Evolutionary conservation across 176 grass and related monocot species (phyloP).

Genomic region (Eleusine coracana): DNA sequence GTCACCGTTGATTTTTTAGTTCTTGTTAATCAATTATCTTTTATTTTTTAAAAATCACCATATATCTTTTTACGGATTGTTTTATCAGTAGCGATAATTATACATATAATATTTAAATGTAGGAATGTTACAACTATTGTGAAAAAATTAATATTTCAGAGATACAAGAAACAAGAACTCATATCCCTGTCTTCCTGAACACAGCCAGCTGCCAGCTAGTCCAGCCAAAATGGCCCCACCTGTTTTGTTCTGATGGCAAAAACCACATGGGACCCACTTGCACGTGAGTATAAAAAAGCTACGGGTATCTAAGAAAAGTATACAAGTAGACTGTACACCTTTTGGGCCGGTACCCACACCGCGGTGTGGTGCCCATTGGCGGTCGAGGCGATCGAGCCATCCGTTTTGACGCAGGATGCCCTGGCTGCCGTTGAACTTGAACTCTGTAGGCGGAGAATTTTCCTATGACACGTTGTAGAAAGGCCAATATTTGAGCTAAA

Average conservation of each 20-base stretch:
- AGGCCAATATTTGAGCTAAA: not conserved
- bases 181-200: not conserved
- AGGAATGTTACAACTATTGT: no score
- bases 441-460: not conserved
- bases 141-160: no score
- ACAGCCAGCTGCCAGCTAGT: not conserved
- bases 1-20: no score
- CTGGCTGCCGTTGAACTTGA: not conserved
- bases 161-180: no score
- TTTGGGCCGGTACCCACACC: not conserved
- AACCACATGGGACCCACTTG: not conserved
- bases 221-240: not conserved
- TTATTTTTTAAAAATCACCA: no score
- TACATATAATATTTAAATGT: no score
- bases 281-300: slow-evolving; percentile 1
- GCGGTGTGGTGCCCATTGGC: not conserved
- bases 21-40: no score
- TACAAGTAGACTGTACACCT: not conserved
- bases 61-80: no score
- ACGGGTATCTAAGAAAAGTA: slow-evolving; percentile 11
- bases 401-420: not conserved
- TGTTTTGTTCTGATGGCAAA: not conserved
- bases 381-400: not conserved
- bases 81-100: no score
- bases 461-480: not conserved